Evolutionary conservation across 2,329 filamentous ascomycete species (phyloP), one percentile per base, ranked within the genome.

Genomic region (Penicillium brevicompactum): DNA sequence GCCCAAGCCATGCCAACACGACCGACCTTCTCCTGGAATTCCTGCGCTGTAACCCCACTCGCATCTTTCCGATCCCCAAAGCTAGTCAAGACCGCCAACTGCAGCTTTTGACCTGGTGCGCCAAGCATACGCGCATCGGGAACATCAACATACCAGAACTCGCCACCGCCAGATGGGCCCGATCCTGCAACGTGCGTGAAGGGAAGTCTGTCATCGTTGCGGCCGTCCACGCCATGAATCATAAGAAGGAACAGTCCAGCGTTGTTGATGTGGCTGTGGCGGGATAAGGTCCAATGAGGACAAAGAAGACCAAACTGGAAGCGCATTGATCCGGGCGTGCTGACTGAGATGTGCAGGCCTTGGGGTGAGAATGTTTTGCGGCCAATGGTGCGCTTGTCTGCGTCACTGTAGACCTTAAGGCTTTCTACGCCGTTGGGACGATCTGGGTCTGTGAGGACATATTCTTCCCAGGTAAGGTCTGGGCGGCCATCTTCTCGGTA

Each of bases 241-340:
- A 82, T 81, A 16, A 96, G 76, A 14, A 94, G 75, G 66, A 93
- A 85, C 43, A 92, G 82, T 56, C 82, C 84, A 62, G 66, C 18
- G 87, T 88, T 51, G 79, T 74, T 45, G 11, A 43, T 30, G 0
- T 88, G 89, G 59, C 89, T 82, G 57, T 81, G 82, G 13, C 64
- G 58, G 61, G 87, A 82, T n/a, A 87, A 79, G 42, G 86, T 86
- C 90, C 90, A 96, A 71, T 97, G 93, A 66, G 86, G 84, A 70
- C 93, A 97, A 10, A 88, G 68, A 55, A 89, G 88, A 50, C 84
- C 84, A 68, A 96, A 92, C 66, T 90, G 88, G 75, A 97, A 96
- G 14, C 90, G 84, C 27, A 94, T 77, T 1, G 81, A 74, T 40
- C 82, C 66, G 0, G 78, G 73, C 63, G 84, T 82, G 60, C 83